Conservation (phyloP, 495 filamentous ascomycete genomes). For the Aspergillus sclerotiicarbonarius region DNA sequence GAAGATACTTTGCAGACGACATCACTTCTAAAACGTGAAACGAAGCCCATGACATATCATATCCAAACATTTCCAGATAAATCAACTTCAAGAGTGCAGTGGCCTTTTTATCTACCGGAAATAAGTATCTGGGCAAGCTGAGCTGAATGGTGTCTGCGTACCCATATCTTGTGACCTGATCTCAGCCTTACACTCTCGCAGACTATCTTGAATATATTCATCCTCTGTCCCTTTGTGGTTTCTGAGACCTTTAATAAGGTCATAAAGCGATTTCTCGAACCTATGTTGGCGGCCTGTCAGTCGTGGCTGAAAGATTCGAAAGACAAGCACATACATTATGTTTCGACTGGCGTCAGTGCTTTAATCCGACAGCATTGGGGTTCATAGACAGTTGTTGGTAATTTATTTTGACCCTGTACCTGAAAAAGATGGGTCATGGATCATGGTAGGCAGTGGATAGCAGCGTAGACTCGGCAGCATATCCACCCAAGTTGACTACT, state of each 20-base stretch:
- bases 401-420: too few species aligned
- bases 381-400: background rate
- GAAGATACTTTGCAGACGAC: constrained; percentile 89
- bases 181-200: constrained; percentile 92
- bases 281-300: constrained; percentile 39
- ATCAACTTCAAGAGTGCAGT: constrained; percentile 92
- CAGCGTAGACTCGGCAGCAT: too few species aligned
- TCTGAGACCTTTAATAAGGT: constrained; percentile 93
- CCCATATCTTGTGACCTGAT: constrained; percentile 90
- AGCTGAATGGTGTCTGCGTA: constrained; percentile 28
- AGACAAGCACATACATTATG: constrained; percentile 17
- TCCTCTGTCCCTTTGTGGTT: constrained; percentile 92
- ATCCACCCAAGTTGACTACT: too few species aligned
- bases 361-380: background rate
- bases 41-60: constrained; percentile 99
- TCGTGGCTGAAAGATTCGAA: background rate
- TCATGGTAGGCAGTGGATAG: too few species aligned
- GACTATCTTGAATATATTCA: constrained; percentile 84
- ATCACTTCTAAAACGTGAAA: constrained; percentile 99
- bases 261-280: constrained; percentile 99
- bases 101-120: constrained; percentile 79
- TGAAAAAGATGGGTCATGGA: too few species aligned
- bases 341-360: background rate
- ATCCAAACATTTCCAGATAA: constrained; percentile 97
- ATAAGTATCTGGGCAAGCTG: constrained; percentile 16